Evolutionary conservation across 495 filamentous ascomycete genomes (phyloP), one percentile per base, ranked within the genome.

Genomic region (Aspergillus saccharolyticus): DNA sequence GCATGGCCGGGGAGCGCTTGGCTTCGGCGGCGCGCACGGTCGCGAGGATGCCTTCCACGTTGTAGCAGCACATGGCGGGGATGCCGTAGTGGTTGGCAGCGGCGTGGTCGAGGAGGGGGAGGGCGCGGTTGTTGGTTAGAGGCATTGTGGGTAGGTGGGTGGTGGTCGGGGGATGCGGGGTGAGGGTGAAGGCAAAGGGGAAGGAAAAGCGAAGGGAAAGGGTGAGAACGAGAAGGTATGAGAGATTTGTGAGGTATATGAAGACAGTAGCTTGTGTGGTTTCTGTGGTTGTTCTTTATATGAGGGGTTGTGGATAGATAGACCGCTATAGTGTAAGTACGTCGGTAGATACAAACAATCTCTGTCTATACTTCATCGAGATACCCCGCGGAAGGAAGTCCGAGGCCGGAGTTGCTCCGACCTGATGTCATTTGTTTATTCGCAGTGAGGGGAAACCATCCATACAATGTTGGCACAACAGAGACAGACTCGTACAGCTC

Each of bases 61-160:
- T 92, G 83, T 95, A 95, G 78, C 83, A 87, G 75, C 86, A 90
- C 83, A 90, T 88, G 58, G 82, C 87, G 1, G 87, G 83, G 18
- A 91, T 79, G 62, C 80, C 88, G 72, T 90, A 91, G 21, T 84
- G 77, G 63, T 82, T 80, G 16, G 76, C 69, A 54, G 80, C 77
- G 55, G 88, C 88, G 54, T 81, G 80, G 70, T 86, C 80, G 63
- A 91, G 83, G 69, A 91, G 85, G 60, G 74, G 63, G 67, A 87
- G 77, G 55, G 86, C 84, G 64, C 83, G 83, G 75, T 90, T 89
- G 64, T 81, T 75, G 55, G 76, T 77, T 60, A 78, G 75, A 33
- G 73, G 59, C 79, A 83, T 83, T 59, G 63, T 78, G 42, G 42
- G 17, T 39, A 21, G 42, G 21, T 30, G 21, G 39, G 33, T 39